These are phyloP conservation scores for Solanum rostratum DNA, from an alignment of 257 asterid species.

Conservation along the genomic window DNA sequence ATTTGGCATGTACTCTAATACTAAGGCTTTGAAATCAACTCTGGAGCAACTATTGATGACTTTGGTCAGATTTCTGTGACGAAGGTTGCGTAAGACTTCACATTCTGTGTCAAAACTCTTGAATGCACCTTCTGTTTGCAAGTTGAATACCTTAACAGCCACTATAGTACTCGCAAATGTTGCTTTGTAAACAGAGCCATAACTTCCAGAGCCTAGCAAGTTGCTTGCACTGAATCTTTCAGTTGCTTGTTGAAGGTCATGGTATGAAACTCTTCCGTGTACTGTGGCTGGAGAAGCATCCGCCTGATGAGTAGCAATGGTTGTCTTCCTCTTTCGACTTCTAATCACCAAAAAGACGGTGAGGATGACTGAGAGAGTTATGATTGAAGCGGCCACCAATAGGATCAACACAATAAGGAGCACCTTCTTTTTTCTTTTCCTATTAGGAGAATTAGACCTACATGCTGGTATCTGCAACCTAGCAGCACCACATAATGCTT, in stretches of 20 bases:
- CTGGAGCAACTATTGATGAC: conserved; percentile 15
- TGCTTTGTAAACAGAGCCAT: conserved; percentile 4
- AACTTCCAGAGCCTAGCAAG: conserved; percentile 2
- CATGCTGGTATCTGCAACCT: conserved; percentile 9
- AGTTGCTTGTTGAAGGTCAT: conserved; percentile 3
- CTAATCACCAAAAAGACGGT: not conserved
- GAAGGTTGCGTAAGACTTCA: conserved; percentile 14
- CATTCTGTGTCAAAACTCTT: conserved; percentile 15
- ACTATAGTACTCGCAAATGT: not conserved
- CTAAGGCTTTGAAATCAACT: conserved; percentile 12
- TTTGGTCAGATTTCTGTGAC: conserved; percentile 18
- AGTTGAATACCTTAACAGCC: not conserved
- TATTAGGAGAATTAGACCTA: not conserved
- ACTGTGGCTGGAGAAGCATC: not conserved
- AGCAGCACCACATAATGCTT: conserved; percentile 13
- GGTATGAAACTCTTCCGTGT: not conserved
- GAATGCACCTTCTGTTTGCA: not conserved
- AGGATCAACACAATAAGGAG: not conserved
- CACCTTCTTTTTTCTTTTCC: not conserved
- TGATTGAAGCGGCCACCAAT: not conserved
- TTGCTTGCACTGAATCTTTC: not conserved
- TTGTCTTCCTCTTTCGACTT: not conserved
- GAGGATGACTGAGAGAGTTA: not conserved
- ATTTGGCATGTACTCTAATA: conserved; percentile 18
- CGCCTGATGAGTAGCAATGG: not conserved